phyloP scores from a whole-genome alignment of 257 asterid species.

The Nicotiana paniculata region DNA sequence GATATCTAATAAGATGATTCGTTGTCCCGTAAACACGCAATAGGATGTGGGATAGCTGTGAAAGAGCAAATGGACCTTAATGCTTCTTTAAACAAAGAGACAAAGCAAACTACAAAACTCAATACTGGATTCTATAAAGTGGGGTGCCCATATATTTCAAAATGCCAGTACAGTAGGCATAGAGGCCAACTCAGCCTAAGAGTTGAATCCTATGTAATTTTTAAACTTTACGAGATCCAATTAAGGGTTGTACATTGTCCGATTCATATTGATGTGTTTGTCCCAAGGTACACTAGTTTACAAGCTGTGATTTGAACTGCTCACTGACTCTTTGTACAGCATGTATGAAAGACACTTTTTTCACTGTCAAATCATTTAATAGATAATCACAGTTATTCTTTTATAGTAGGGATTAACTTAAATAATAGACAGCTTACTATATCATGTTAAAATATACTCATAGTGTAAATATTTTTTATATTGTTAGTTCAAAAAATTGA shows the following conservation, averaged over 20 bases:
- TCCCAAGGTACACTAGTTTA: not conserved
- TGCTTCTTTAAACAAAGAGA: not conserved
- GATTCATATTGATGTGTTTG: not conserved
- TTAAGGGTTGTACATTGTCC: not conserved
- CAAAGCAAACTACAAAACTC: not conserved
- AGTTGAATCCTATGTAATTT: not conserved
- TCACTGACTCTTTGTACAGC: not conserved
- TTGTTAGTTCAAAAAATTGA: no score
- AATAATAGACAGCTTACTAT: no score
- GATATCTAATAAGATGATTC: not conserved
- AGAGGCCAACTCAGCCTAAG: slow-evolving; percentile 7
- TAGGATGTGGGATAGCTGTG: no score
- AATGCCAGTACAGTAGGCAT: not conserved
- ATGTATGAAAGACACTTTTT: no score
- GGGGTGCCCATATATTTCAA: not conserved
- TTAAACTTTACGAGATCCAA: not conserved
- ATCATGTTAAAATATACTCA: no score
- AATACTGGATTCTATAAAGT: not conserved
- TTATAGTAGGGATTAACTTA: no score
- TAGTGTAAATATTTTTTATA: no score
- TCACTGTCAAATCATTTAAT: no score
- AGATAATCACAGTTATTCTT: no score
- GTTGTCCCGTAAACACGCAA: not conserved
- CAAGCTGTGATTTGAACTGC: not conserved
- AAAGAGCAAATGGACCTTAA: not conserved